These are phyloP conservation scores for Evernia prunastri DNA, from an alignment of 495 filamentous ascomycete genomes.

Conservation along the genomic window DNA sequence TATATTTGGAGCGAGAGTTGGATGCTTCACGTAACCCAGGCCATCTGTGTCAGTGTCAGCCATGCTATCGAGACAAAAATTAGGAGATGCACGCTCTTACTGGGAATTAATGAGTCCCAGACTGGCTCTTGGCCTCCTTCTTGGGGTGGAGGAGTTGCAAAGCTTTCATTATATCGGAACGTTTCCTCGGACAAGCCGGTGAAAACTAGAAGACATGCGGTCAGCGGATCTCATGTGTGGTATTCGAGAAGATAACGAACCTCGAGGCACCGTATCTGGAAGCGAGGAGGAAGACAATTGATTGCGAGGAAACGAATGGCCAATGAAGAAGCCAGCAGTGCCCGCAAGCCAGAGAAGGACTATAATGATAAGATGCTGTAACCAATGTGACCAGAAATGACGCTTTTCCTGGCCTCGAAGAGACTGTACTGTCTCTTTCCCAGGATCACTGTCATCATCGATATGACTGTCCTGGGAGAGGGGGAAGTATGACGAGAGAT, in stretches of 20 bases:
- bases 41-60: slow-evolving; percentile 18
- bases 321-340: slow-evolving; percentile 2
- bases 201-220: neutral
- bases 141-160: slow-evolving; percentile 10
- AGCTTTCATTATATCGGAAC: slow-evolving; percentile 11
- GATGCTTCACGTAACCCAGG: slow-evolving; percentile 24
- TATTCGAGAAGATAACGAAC: neutral
- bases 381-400: neutral
- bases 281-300: neutral
- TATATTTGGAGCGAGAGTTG: slow-evolving; percentile 5
- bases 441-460: neutral
- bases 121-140: slow-evolving; percentile 19
- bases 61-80: neutral
- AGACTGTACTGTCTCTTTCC: neutral
- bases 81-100: slow-evolving; percentile 9
- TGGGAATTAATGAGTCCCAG: slow-evolving; percentile 28
- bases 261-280: neutral
- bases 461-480: neutral
- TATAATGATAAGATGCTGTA: neutral
- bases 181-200: neutral
- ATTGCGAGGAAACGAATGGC: neutral
- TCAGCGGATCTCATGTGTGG: neutral
- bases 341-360: neutral
- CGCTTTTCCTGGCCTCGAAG: neutral
- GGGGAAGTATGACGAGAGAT: neutral